Evolutionary conservation across 371 early-diverging fungal genomes (phyloP).

Genomic region (Syncephalastrum contaminatum): DNA sequence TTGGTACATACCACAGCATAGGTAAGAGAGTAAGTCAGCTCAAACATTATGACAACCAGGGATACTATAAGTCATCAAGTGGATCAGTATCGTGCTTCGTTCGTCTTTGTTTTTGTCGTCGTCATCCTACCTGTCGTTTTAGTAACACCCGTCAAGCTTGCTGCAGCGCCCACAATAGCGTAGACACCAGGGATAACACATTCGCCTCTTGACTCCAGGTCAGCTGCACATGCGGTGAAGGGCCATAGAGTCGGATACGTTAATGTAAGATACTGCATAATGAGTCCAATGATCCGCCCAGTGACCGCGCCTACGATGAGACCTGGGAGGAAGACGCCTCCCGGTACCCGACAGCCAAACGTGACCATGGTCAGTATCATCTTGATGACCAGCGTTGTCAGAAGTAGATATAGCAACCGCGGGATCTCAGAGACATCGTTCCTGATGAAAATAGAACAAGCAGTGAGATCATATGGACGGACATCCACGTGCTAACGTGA

Average conservation of each 20-base stretch:
- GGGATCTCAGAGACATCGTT: conserved; percentile 39
- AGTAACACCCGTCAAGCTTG: conserved; percentile 88
- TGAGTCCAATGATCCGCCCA: conserved; percentile 88
- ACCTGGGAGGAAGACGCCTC: conserved; percentile 90
- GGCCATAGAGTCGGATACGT: conserved; percentile 57
- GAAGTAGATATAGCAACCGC: conserved; percentile 40
- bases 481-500: neutral
- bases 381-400: conserved; percentile 68
- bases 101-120: neutral
- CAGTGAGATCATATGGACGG: neutral
- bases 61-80: conserved; percentile 56
- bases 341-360: conserved; percentile 84
- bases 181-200: conserved; percentile 95
- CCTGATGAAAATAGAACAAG: conserved; percentile 12
- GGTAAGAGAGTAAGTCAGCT: conserved; percentile 87
- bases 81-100: neutral
- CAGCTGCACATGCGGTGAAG: conserved; percentile 62
- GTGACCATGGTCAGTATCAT: conserved; percentile 71
- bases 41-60: conserved; percentile 94
- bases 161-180: conserved; percentile 95
- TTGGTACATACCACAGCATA: conserved; percentile 52
- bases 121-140: conserved; percentile 72
- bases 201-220: conserved; percentile 40
- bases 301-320: conserved; percentile 90
- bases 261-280: conserved; percentile 66